Base-by-base conservation (phyloP, 1,284 basidiomycete genomes). In the Tilletiaria anomala region DNA sequence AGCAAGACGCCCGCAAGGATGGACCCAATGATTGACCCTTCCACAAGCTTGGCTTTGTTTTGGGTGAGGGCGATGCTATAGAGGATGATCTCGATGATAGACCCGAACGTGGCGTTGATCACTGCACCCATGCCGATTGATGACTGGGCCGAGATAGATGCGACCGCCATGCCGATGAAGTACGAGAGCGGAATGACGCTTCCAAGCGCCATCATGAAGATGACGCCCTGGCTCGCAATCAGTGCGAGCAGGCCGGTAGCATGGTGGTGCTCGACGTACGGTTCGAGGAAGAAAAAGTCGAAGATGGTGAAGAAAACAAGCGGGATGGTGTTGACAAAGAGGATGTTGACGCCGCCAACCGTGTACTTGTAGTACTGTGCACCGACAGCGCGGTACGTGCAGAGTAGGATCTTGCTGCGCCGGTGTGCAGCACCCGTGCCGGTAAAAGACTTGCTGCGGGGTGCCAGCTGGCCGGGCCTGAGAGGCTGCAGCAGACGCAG, bases 131-230 rank as follows among this genome's bases (percentile, higher is more conserved):
- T 96, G 11, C 93, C 93, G 51, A 99, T 99, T 12, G 83, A 88
- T 0, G 85, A 91, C 67, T 97, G 93, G 0, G 93, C 91, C 17
- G 84, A 88, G 64, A 99, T 97, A 38, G 85, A 89, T 1, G 93
- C 93, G 43, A 99, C 93, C 2, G 93, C 93, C 93, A 97, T 97
- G 17, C 93, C 93, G 61, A 99, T 96, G 71, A 94, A 99, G 73
- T 97, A 99, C 5, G 85, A 89, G 5, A 99, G 75, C 0, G 93
- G 93, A 50, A 99, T 94, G 56, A 99, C 87, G 53, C 83, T 87
- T 15, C 83, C 77, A 23, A 99, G 73, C 53, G 83, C 78, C 58
- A 91, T 70, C 33, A 85, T 58, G 67, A 99, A 97, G 57, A 97
- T 82, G 53, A 87, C 70, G 1, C 75, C 77, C 41, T 81, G 80